Base-by-base conservation (phyloP, 2,329 filamentous ascomycete species). In the Hymenotorrendiella dingleyae region DNA sequence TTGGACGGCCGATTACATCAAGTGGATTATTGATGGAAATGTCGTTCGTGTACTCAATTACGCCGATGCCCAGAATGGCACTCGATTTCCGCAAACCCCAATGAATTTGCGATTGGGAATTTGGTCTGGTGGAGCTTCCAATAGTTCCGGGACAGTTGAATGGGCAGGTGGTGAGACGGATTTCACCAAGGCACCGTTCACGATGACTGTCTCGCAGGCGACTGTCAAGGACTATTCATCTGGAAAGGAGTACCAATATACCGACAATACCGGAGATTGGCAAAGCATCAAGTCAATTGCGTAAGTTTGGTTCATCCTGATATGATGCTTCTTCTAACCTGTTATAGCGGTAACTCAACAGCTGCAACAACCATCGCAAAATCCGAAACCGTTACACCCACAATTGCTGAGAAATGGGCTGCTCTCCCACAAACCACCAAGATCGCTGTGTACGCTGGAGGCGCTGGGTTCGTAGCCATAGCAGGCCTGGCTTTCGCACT, bases 41-140 rank as follows among this genome's bases (percentile, higher is more conserved):
- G 70, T 75, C 4, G 72, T 86, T 39, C 80, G 86, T 48, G 80
- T 74, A 1, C 68, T 86, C n/a, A 61, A 71, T 7, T 75, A 78
- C 43, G 67, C 65, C 19, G 78, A 84, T 38, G 77, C 79, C 45
- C 74, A 80, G 59, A 73, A 73, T 52, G 78, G 79, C 10, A 61
- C 73, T 37, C 74, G 75, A 59, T 90, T 78, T 61, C 86, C 86
- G 0, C 86, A 91, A 60, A 89, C 85, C 0, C 86, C 86, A 1
- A 84, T 84, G 80, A 76, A 78, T 38, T 63, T 86, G 37, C 79
- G 77, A 40, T 57, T 86, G 14, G 82, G 82, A 41, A 80, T 84
- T 53, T 83, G 78, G 73, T 75, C 82, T 39, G 72, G 77, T 43
- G 72, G 80, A 48, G 72, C 86, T 50, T 65, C 77, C 5, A 58